Evolutionary conservation across 495 filamentous ascomycete species (phyloP), one percentile per base, ranked within the genome.

Genomic region (Geoglossum glabrum): DNA sequence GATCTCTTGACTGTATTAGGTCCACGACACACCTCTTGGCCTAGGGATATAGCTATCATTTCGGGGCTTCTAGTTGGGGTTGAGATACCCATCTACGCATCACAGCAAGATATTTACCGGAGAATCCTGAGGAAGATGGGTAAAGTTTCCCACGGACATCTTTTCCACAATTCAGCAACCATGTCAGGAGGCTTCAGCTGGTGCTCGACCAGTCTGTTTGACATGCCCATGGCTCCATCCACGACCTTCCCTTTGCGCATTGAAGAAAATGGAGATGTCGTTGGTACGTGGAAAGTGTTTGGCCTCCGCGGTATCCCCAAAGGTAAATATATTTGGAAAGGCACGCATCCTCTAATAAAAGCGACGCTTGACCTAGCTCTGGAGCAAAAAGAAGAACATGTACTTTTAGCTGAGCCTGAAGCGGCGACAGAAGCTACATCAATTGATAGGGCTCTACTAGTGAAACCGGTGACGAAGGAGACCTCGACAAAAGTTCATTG

Each of bases 151-250:
- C 26, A 57, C 9, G 61, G 56, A 28, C 61, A 63, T 28, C 61
- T 63, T 10, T 63, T 63, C 40, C 61, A 63, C 28, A 59, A 56
- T 15, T 45, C 50, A 17, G 59, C 33, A 19, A 59, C 61, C 0
- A 63, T 63, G 61, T 58, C 61, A 0, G 54, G 27, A 31, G 46
- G 55, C 5, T 34, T 62, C 46, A 60, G 54, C 46, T 62, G 61
- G 61, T 62, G 61, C 36, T 36, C 61, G 15, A 61, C 61, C 25
- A 57, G 17, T 21, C 23, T 62, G 3, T 31, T 62, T 31, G 52
- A 61, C n/a, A 57, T 62, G 54, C 59, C 61, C 15, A n/a, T 47
- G 31, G 61, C 55, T n/a, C n/a, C n/a, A n/a, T n/a, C n/a, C 47
- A 17, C 46, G 10, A 15, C 28, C 23, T 9, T 28, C 19, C 45